Percentiles rank a stretch among this genome's conserved stretches.
Evolutionary conservation across 2,329 filamentous ascomycete species (phyloP).

Genomic region (Clonostachys rosea): DNA sequence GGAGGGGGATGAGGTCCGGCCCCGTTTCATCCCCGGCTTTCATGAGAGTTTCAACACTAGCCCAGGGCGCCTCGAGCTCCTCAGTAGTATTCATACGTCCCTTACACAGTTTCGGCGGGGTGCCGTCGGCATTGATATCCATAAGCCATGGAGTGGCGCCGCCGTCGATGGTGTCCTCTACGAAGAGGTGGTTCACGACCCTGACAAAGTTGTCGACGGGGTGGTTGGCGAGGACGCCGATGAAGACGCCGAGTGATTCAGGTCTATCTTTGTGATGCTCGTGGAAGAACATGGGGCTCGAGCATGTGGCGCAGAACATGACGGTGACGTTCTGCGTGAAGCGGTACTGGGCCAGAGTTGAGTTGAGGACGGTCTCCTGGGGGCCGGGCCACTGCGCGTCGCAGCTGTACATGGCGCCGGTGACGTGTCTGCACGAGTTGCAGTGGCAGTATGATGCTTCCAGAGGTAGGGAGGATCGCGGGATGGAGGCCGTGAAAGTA

Average conservation of each 20-base stretch:
- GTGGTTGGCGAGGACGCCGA: not conserved
- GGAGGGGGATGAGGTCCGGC: not conserved
- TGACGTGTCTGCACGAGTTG: not conserved
- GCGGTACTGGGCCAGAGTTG: not conserved
- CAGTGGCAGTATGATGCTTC: not conserved
- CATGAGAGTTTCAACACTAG: too few relatives aligned
- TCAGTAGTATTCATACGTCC: not conserved
- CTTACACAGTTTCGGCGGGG: not conserved
- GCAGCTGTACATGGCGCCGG: not conserved
- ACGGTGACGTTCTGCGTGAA: not conserved
- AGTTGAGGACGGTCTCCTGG: not conserved
- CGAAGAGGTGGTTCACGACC: not conserved
- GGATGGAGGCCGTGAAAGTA: not conserved
- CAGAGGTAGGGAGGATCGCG: not conserved
- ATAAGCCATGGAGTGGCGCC: conserved; percentile 5
- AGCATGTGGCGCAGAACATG: not conserved
- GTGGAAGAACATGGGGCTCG: not conserved
- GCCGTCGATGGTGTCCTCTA: not conserved
- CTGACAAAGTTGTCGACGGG: not conserved
- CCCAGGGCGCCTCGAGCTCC: not conserved
- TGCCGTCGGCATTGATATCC: conserved; percentile 2
- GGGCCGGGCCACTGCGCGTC: not conserved
- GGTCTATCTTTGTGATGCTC: not conserved
- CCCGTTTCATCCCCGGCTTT: not conserved
- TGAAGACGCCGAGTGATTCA: not conserved